These are phyloP conservation scores for Xylaria palmicola DNA, from an alignment of 495 filamentous ascomycete species.

Conservation along the genomic window DNA sequence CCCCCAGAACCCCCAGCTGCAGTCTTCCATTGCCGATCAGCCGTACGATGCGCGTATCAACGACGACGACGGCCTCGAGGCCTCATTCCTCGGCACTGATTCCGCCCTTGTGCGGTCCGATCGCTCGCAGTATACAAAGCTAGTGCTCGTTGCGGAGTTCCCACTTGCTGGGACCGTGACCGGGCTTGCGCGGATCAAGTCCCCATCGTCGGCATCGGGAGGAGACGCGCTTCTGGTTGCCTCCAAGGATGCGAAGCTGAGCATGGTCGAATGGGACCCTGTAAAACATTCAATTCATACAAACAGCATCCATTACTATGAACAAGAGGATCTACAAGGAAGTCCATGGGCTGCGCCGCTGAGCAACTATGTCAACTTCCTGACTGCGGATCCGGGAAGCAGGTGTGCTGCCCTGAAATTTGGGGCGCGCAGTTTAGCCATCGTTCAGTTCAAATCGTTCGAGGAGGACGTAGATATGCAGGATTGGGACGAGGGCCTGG, in stretches of 20 bases:
- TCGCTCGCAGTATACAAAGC: slow-evolving; percentile 63
- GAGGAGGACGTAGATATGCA: slow-evolving; percentile 88
- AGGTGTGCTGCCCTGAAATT: slow-evolving; percentile 94
- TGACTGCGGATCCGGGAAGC: slow-evolving; percentile 87
- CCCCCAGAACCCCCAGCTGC: slow-evolving; percentile 17
- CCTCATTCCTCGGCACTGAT: slow-evolving; percentile 59
- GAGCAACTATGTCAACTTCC: slow-evolving; percentile 67
- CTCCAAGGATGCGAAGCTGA: slow-evolving; percentile 86
- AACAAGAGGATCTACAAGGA: slow-evolving; percentile 79
- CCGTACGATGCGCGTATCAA: slow-evolving; percentile 48
- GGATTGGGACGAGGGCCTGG: slow-evolving; percentile 79
- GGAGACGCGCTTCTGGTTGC: slow-evolving; percentile 82
- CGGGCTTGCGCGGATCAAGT: slow-evolving; percentile 73
- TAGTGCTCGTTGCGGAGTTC: slow-evolving; percentile 85
- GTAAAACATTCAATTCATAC: slow-evolving; percentile 74
- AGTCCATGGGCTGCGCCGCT: slow-evolving; percentile 73
- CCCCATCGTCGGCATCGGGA: slow-evolving; percentile 66
- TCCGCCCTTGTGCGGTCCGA: slow-evolving; percentile 53
- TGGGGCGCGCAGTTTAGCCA: slow-evolving; percentile 81
- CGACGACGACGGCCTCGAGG: slow-evolving; percentile 60
- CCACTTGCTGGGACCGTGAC: slow-evolving; percentile 78
- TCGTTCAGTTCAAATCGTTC: slow-evolving; percentile 86
- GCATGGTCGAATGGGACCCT: slow-evolving; percentile 92
- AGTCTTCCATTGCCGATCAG: slow-evolving; percentile 23
- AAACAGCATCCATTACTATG: slow-evolving; percentile 95